These are phyloP conservation scores for Malus hybrid DNA, from an alignment of 331 rosid species.

Conservation along the genomic window DNA sequence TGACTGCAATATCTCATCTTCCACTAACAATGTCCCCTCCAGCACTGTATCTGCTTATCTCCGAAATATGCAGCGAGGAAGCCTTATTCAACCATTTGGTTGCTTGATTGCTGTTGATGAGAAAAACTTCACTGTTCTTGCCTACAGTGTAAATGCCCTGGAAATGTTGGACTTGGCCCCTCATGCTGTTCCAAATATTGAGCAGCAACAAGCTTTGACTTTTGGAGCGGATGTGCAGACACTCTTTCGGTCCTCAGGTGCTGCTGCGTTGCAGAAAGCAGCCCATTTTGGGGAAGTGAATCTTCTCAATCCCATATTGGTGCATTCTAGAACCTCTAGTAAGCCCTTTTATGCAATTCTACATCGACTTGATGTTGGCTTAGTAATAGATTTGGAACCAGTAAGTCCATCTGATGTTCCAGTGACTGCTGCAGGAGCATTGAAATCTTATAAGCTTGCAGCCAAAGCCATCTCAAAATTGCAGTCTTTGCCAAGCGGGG, in stretches of 20 bases:
- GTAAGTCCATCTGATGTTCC: conserved; percentile 36
- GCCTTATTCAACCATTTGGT: conserved; percentile 36
- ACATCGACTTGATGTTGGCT: conserved; percentile 33
- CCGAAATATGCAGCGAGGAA: conserved; percentile 33
- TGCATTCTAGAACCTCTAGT: conserved; percentile 33
- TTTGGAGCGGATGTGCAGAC: conserved; percentile 31
- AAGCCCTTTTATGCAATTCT: conserved; percentile 45
- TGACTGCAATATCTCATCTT: conserved; percentile 23
- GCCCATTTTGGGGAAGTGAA: conserved; percentile 26
- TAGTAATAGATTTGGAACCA: conserved; percentile 40
- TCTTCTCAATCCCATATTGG: conserved; percentile 36
- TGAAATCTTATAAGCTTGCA: conserved; percentile 46
- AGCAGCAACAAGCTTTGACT: conserved; percentile 32
- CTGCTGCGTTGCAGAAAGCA: conserved; percentile 38
- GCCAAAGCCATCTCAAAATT: conserved; percentile 40
- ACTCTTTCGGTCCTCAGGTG: conserved; percentile 32
- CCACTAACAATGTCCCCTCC: conserved; percentile 31
- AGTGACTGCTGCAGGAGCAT: conserved; percentile 35
- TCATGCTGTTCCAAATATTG: conserved; percentile 36
- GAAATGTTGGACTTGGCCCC: conserved; percentile 47
- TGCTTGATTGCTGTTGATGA: conserved; percentile 35
- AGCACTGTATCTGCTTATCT: conserved; percentile 34
- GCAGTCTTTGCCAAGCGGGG: conserved; percentile 35
- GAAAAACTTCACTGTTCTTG: conserved; percentile 25
- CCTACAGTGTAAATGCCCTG: conserved; percentile 34